A percentile compares a stretch with the other conserved stretches of the same genome.
Evolutionary conservation across 345 rosid genomes (phyloP).

Genomic region (Linum usitatissimum): DNA sequence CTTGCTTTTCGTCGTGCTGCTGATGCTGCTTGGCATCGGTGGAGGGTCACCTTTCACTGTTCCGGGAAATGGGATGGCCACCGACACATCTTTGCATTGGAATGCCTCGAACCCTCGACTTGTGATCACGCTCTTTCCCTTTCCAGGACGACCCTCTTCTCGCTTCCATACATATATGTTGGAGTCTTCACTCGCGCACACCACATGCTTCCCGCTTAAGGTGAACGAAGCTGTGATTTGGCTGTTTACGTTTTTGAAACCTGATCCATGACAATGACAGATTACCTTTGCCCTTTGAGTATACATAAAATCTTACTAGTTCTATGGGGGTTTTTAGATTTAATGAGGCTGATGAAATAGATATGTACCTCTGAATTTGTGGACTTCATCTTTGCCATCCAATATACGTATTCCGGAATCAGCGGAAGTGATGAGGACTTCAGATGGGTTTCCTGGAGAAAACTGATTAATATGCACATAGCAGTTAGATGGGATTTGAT

Average conservation of each 20-base stretch:
- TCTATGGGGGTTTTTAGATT: neutral
- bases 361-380: constrained; percentile 59
- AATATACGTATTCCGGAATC: constrained; percentile 74
- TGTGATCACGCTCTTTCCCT: constrained; percentile 26
- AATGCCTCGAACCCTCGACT: constrained; percentile 52
- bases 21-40: constrained; percentile 10
- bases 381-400: constrained; percentile 56
- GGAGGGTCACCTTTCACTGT: constrained; percentile 63
- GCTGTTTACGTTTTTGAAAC: constrained; percentile 65
- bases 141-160: constrained; percentile 36
- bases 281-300: no score
- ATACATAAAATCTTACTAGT: no score
- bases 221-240: constrained; percentile 85
- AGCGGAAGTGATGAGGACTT: constrained; percentile 75
- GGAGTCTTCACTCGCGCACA: constrained; percentile 80
- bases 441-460: constrained; percentile 65
- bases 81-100: constrained; percentile 74
- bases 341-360: neutral
- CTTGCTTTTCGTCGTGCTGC: constrained; percentile 29
- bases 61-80: constrained; percentile 78
- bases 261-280: constrained; percentile 20
- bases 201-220: constrained; percentile 50
- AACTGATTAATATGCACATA: constrained; percentile 31
- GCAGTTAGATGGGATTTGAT: neutral
- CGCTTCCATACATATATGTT: constrained; percentile 74